Percentiles rank a stretch among this genome's conserved stretches.
Conservation (phyloP, 306 rosid species). For the Prunus kanzakura region DNA sequence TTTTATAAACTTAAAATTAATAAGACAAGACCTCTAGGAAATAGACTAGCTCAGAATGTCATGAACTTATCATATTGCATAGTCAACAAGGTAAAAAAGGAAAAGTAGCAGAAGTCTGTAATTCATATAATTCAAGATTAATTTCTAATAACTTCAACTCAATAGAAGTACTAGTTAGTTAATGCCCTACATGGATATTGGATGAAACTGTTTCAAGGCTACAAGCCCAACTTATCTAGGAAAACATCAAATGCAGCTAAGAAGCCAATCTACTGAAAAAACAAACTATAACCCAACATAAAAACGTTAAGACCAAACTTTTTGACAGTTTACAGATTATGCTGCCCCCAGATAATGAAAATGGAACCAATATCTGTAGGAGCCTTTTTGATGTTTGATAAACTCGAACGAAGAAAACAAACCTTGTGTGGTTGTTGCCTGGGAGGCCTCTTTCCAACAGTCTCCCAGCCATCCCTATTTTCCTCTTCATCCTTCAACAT, state of each 20-base stretch:
- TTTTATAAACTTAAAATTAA: background rate
- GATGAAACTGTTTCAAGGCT: background rate
- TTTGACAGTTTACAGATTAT: background rate
- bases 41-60: background rate
- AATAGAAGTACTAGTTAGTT: background rate
- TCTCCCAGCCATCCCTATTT: constrained; percentile 74
- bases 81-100: background rate
- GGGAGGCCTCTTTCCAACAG: constrained; percentile 61
- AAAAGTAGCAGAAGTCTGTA: background rate
- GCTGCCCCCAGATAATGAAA: background rate
- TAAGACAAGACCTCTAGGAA: background rate
- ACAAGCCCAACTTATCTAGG: background rate
- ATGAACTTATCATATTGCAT: background rate
- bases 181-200: background rate
- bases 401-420: constrained; percentile 16
- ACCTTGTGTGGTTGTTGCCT: constrained; percentile 66
- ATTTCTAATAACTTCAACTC: background rate
- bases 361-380: background rate
- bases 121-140: background rate
- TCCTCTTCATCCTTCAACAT: constrained; percentile 44
- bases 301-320: background rate
- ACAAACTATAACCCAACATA: background rate
- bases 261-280: background rate
- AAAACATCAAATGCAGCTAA: background rate
- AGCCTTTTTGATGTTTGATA: constrained; percentile 5